Conservation (phyloP, 805 yeast genomes). For the Yarrowia sp. region DNA sequence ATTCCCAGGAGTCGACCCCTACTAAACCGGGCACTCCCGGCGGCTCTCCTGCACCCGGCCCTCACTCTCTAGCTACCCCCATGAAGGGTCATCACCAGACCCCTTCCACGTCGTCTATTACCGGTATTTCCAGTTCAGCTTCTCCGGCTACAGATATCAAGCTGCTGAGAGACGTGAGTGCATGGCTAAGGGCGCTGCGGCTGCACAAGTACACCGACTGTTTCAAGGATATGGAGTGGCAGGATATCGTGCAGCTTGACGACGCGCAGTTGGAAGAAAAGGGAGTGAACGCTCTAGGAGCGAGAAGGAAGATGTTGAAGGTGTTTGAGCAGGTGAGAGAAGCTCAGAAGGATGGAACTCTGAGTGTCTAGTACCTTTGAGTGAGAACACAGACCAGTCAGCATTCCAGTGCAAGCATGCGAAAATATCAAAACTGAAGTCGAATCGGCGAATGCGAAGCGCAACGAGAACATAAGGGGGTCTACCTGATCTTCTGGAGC, state of each 20-base stretch:
- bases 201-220: slow-evolving; percentile 93
- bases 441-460: too few species aligned
- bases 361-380: neutral
- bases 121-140: slow-evolving; percentile 43
- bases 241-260: slow-evolving; percentile 70
- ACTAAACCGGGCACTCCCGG: slow-evolving; percentile 31
- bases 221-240: slow-evolving; percentile 78
- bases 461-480: too few species aligned
- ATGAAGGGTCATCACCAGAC: slow-evolving; percentile 27
- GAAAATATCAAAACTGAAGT: too few species aligned
- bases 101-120: slow-evolving; percentile 14
- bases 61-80: slow-evolving; percentile 19
- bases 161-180: slow-evolving; percentile 76
- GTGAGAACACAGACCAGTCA: too few species aligned
- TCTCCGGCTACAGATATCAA: slow-evolving; percentile 41
- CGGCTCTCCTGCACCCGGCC: slow-evolving; percentile 23
- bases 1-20: slow-evolving; percentile 20
- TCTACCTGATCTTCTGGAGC: too few species aligned
- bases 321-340: slow-evolving; percentile 85
- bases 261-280: slow-evolving; percentile 73
- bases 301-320: slow-evolving; percentile 89
- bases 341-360: slow-evolving; percentile 51
- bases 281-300: slow-evolving; percentile 96
- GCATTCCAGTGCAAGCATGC: too few species aligned
- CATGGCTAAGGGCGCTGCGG: slow-evolving; percentile 88